Evolutionary conservation across 805 yeast species (phyloP).

Genomic region (Starmerella gropengiesseri): DNA sequence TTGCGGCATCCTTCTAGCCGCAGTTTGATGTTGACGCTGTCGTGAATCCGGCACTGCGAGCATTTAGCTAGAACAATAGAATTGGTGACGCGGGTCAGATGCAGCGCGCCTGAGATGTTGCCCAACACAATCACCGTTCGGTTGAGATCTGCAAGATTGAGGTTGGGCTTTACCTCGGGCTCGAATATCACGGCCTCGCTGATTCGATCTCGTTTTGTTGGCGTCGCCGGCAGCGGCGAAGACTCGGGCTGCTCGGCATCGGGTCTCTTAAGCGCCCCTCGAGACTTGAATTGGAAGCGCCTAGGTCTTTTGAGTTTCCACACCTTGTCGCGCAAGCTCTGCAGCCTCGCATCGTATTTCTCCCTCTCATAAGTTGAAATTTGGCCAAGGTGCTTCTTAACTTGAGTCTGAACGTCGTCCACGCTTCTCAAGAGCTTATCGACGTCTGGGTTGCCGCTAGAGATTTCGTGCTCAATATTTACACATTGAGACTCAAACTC

Average conservation of each 20-base stretch:
- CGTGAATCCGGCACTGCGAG: constrained; percentile 27
- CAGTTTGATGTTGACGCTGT: constrained; percentile 18
- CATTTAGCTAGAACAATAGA: constrained; percentile 20
- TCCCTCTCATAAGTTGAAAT: constrained; percentile 9
- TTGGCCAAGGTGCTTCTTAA: background rate
- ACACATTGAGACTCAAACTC: background rate
- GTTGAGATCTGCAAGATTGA: constrained; percentile 15
- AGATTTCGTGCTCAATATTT: too few species aligned
- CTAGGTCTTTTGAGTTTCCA: constrained; percentile 8
- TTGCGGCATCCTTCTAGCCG: constrained; percentile 24
- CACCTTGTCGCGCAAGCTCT: background rate
- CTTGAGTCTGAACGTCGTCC: background rate
- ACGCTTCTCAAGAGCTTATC: background rate
- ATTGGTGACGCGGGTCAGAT: constrained; percentile 16
- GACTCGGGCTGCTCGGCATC: too few species aligned
- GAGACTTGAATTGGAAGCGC: constrained; percentile 13
- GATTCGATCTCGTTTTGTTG: too few species aligned
- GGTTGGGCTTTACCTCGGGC: constrained; percentile 4
- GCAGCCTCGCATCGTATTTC: constrained; percentile 7
- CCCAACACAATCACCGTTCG: constrained; percentile 18
- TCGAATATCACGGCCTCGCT: background rate
- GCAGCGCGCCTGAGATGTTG: constrained; percentile 22
- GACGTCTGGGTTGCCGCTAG: background rate
- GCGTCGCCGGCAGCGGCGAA: too few species aligned
- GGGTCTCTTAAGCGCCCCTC: background rate